phyloP scores from a whole-genome alignment of 139 green algal genomes.

The Dunaliella primolecta region DNA sequence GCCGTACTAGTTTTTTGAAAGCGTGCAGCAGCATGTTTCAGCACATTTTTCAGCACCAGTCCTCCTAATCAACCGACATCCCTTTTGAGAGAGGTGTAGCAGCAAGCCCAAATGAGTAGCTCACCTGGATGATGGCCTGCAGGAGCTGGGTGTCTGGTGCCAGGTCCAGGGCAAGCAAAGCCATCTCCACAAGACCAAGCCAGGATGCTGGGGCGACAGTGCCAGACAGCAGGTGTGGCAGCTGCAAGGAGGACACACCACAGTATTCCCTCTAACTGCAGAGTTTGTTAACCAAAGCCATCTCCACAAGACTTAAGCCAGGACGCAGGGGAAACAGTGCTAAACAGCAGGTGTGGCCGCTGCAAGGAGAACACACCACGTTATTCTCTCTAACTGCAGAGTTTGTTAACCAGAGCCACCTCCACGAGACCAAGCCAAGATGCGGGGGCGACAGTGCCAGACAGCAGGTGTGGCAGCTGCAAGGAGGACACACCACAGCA shows the following conservation, averaged over 20 bases:
- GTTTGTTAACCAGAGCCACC: too few species aligned
- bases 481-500: background rate
- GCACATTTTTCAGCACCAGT: too few species aligned
- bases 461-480: slow-evolving; percentile 23
- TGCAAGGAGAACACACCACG: slow-evolving; percentile 7
- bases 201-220: background rate
- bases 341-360: slow-evolving; percentile 18
- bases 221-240: slow-evolving; percentile 21
- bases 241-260: slow-evolving; percentile 1
- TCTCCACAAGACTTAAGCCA: slow-evolving; percentile 27
- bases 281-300: too few species aligned
- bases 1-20: too few species aligned
- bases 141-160: slow-evolving; percentile 21
- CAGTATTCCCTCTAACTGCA: too few species aligned
- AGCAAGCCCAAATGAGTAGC: too few species aligned
- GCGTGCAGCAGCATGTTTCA: too few species aligned
- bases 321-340: background rate
- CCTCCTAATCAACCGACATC: too few species aligned
- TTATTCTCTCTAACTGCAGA: too few species aligned
- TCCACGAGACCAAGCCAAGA: slow-evolving; percentile 1
- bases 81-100: background rate
- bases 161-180: slow-evolving; percentile 36
- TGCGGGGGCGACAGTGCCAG: background rate
- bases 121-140: slow-evolving; percentile 26
- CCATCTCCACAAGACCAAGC: slow-evolving; percentile 23